A percentile compares a stretch with the other conserved stretches of the same genome.
phyloP scores from a whole-genome alignment of 371 early-diverging fungal species.

The Basidiobolus meristosporus region DNA sequence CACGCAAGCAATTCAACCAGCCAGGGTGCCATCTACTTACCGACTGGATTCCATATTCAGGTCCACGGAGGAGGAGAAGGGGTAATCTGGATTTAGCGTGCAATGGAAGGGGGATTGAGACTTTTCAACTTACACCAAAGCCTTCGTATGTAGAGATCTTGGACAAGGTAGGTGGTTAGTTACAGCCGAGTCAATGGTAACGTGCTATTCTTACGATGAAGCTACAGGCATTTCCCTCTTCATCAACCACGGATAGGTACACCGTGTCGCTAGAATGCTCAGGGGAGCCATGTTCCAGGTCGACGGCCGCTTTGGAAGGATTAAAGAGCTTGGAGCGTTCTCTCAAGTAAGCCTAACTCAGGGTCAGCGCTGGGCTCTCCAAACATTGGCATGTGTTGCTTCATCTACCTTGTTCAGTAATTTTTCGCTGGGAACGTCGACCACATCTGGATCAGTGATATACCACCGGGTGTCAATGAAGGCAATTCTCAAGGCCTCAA shows the following conservation, averaged over 20 bases:
- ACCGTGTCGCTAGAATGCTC: conserved; percentile 43
- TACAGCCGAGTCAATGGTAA: conserved; percentile 7
- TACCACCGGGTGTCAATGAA: conserved; percentile 52
- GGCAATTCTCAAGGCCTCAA: conserved; percentile 49
- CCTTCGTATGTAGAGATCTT: conserved; percentile 31
- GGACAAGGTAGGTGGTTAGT: too few relatives aligned
- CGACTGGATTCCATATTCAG: too few relatives aligned
- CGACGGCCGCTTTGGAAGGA: conserved; percentile 16
- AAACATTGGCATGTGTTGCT: too few relatives aligned
- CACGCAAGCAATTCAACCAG: too few relatives aligned
- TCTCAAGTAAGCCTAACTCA: conserved; percentile 29
- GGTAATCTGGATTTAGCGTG: too few relatives aligned
- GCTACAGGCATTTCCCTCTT: conserved; percentile 66
- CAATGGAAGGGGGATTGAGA: too few relatives aligned
- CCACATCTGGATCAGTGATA: conserved; percentile 47
- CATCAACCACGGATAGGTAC: conserved; percentile 57
- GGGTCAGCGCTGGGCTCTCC: too few relatives aligned
- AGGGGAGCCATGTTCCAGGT: conserved; percentile 35
- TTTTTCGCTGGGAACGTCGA: conserved; percentile 18
- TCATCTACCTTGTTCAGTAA: conserved; percentile 29
- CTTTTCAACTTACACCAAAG: conserved; percentile 41
- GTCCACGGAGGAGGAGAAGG: too few relatives aligned
- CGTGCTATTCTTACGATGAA: conserved; percentile 34
- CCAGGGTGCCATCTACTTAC: too few relatives aligned
- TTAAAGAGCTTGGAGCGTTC: conserved; percentile 34